A percentile compares a stretch with the other conserved stretches of the same genome.
These are phyloP conservation scores for Lodderomyces pseudojiufengensis DNA, from an alignment of 1,139 yeast genomes.

Conservation along the genomic window DNA sequence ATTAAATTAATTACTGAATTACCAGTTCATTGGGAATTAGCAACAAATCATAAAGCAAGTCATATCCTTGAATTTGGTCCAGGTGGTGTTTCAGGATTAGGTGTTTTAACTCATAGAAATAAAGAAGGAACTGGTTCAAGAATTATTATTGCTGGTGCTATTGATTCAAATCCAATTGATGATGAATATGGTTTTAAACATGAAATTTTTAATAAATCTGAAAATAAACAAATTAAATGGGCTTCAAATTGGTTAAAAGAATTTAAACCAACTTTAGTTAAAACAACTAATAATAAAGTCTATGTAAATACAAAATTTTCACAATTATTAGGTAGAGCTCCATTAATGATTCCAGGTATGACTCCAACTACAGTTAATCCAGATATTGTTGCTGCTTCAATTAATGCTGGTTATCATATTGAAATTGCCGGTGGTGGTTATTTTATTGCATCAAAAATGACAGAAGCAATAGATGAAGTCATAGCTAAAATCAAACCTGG, in stretches of 20 bases:
- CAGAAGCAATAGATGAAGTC: conserved; percentile 71
- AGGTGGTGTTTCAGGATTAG: conserved; percentile 96
- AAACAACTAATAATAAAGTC: conserved; percentile 66
- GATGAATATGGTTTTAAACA: conserved; percentile 94
- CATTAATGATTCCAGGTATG: conserved; percentile 98
- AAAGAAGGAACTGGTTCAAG: conserved; percentile 99
- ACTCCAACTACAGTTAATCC: conserved; percentile 97
- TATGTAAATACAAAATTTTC: conserved; percentile 94
- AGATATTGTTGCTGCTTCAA: conserved; percentile 86
- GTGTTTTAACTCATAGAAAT: conserved; percentile 92
- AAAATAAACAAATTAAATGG: conserved; percentile 59
- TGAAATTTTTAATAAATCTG: conserved; percentile 76
- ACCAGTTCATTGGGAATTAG: conserved; percentile 92
- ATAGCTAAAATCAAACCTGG: conserved; percentile 71
- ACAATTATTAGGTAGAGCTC: conserved; percentile 89
- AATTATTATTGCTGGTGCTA: conserved; percentile 86
- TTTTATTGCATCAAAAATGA: conserved; percentile 68
- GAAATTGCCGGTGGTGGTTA: conserved; percentile 99
- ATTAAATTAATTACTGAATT: conserved; percentile 79
- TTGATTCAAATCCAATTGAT: conserved; percentile 59
- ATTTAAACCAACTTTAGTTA: conserved; percentile 80
- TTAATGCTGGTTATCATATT: conserved; percentile 95
- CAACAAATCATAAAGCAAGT: conserved; percentile 67
- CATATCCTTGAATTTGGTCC: conserved; percentile 98
- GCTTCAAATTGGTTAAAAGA: conserved; percentile 91